Percentiles rank a stretch among this genome's conserved stretches.
Conservation (phyloP, 2,329 filamentous ascomycete genomes). For the Zasmidium citrigriseum region DNA sequence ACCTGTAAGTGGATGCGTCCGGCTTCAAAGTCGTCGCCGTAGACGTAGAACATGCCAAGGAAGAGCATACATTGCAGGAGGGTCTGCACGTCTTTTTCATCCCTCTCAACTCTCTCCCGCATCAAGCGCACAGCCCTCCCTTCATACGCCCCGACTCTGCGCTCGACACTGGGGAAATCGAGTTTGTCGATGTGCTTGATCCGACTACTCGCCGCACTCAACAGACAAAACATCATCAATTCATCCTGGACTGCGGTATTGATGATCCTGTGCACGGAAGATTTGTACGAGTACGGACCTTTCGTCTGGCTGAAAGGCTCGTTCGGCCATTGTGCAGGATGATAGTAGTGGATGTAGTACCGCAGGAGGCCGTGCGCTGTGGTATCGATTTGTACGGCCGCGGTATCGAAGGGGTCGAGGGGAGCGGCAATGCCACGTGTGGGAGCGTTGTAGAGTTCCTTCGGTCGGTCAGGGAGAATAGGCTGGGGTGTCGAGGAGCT, state of each 20-base stretch:
- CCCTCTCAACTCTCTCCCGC: background rate
- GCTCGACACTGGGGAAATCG: background rate
- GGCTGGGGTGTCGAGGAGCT: background rate
- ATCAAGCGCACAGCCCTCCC: slow-evolving; percentile 2
- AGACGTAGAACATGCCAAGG: background rate
- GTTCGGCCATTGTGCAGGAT: slow-evolving; percentile 8
- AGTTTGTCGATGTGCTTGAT: slow-evolving; percentile 7
- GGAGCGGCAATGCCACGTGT: background rate
- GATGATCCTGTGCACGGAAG: background rate
- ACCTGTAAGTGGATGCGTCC: slow-evolving; percentile 2
- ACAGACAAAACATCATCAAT: slow-evolving; percentile 7
- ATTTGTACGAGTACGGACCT: slow-evolving; percentile 7
- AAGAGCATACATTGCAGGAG: slow-evolving; percentile 7
- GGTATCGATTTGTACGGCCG: slow-evolving; percentile 1
- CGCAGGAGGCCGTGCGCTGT: slow-evolving; percentile 8
- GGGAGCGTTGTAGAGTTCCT: slow-evolving; percentile 5
- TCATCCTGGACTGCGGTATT: background rate
- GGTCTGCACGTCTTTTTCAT: background rate
- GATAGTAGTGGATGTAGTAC: slow-evolving; percentile 8
- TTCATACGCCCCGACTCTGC: background rate
- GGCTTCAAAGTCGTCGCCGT: slow-evolving; percentile 1
- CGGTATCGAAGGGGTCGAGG: slow-evolving; percentile 6
- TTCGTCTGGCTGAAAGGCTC: background rate
- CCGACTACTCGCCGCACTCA: slow-evolving; percentile 2
- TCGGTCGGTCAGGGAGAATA: background rate